Evolutionary conservation across 495 filamentous ascomycete species (phyloP).

Genomic region (Neurospora sp.): DNA sequence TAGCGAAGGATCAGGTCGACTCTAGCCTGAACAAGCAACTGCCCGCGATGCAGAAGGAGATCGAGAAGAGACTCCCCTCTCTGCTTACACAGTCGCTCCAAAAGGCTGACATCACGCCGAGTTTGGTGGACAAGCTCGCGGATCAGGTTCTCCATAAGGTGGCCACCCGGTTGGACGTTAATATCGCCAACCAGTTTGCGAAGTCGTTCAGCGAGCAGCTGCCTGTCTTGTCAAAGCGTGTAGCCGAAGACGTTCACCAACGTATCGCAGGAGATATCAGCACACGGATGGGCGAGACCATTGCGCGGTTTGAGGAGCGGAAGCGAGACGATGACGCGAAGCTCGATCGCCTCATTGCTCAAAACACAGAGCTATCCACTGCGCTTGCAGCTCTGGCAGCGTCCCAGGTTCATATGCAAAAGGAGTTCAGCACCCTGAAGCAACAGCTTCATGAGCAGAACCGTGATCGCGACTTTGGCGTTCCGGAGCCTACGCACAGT

Average conservation of each 20-base stretch:
- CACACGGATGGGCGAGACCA: constrained; percentile 22
- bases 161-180: constrained; percentile 53
- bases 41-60: constrained; percentile 47
- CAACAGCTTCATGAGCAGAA: constrained; percentile 14
- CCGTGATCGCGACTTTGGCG: constrained; percentile 2
- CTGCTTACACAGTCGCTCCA: constrained; percentile 48
- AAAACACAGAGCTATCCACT: constrained; percentile 60
- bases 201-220: constrained; percentile 51
- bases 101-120: constrained; percentile 44
- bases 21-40: constrained; percentile 37
- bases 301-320: constrained; percentile 52
- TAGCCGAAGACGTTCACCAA: constrained; percentile 50
- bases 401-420: constrained; percentile 37
- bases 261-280: constrained; percentile 21
- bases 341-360: constrained; percentile 69
- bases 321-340: constrained; percentile 61
- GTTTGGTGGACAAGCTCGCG: constrained; percentile 48
- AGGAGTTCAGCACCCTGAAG: constrained; percentile 14
- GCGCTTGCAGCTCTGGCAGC: constrained; percentile 62
- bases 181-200: constrained; percentile 32
- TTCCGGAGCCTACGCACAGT: constrained; percentile 2
- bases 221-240: constrained; percentile 50
- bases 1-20: constrained; percentile 33
- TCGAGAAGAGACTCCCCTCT: constrained; percentile 39
- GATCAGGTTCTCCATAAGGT: constrained; percentile 60